These are phyloP conservation scores for Rubus idaeus DNA, from an alignment of 306 rosid species.

Conservation along the genomic window DNA sequence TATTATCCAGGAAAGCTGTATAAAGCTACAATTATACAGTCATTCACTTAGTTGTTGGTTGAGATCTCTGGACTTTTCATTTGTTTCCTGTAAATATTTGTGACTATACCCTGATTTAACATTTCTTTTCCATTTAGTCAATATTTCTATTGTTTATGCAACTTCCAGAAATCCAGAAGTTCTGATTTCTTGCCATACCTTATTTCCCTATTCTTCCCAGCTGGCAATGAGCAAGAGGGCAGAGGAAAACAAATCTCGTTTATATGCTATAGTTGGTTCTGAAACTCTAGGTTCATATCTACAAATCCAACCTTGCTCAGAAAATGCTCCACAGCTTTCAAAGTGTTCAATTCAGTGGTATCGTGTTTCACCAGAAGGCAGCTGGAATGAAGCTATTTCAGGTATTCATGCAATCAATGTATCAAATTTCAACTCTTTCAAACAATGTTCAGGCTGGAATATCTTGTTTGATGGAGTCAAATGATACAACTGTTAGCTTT, in stretches of 20 bases:
- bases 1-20: not conserved
- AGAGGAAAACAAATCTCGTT: conserved; percentile 56
- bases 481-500: not conserved
- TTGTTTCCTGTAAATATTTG: not conserved
- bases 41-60: not conserved
- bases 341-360: conserved; percentile 89
- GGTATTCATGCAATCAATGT: conserved; percentile 42
- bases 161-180: conserved; percentile 1
- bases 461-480: not conserved
- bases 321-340: conserved; percentile 54
- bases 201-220: conserved; percentile 41
- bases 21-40: not conserved
- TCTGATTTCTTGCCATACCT: not conserved
- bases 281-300: conserved; percentile 72
- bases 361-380: conserved; percentile 79
- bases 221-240: conserved; percentile 79
- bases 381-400: conserved; percentile 82
- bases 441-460: not conserved
- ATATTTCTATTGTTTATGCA: not conserved
- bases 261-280: conserved; percentile 65
- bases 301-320: conserved; percentile 60
- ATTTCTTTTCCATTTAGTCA: not conserved
- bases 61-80: not conserved
- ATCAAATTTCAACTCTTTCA: not conserved
- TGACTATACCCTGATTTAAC: not conserved